Conservation (phyloP, 495 filamentous ascomycete species). For the Aspergillus cavernicola region DNA sequence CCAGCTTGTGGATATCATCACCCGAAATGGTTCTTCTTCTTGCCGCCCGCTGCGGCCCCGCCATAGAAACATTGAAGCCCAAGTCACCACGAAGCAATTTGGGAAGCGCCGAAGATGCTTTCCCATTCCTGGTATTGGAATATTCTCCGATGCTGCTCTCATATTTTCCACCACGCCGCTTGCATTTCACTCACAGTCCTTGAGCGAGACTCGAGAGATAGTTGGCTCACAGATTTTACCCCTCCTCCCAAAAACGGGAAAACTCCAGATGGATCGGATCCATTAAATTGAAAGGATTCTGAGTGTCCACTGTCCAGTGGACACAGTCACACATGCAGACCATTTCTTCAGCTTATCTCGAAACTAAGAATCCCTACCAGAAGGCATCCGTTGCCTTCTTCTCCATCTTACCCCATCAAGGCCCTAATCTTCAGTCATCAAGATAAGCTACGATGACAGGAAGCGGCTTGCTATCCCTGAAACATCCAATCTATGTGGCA, state of each 20-base stretch:
- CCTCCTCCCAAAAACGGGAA: constrained; percentile 1
- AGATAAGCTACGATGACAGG: constrained; percentile 13
- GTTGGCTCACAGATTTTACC: not conserved
- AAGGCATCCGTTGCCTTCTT: constrained; percentile 4
- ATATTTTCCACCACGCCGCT: not conserved
- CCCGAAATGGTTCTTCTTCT: too few relatives aligned
- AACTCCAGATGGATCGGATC: not conserved
- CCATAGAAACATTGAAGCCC: not conserved
- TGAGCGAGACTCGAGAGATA: not conserved
- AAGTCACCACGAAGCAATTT: too few relatives aligned
- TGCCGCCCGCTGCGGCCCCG: not conserved
- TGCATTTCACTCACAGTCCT: not conserved
- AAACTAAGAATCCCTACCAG: not conserved
- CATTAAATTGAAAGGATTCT: not conserved
- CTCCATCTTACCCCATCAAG: not conserved
- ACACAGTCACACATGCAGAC: constrained; percentile 3
- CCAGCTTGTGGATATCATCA: too few relatives aligned
- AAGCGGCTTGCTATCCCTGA: constrained; percentile 3
- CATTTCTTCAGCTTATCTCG: constrained; percentile 1
- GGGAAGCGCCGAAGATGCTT: too few relatives aligned
- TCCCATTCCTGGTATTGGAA: not conserved
- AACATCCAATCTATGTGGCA: too few relatives aligned
- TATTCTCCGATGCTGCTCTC: not conserved
- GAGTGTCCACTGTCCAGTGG: not conserved
- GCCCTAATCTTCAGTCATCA: constrained; percentile 4